phyloP scores from a whole-genome alignment of 805 yeast genomes.

The Saccharomycopsis synnaedendra region DNA sequence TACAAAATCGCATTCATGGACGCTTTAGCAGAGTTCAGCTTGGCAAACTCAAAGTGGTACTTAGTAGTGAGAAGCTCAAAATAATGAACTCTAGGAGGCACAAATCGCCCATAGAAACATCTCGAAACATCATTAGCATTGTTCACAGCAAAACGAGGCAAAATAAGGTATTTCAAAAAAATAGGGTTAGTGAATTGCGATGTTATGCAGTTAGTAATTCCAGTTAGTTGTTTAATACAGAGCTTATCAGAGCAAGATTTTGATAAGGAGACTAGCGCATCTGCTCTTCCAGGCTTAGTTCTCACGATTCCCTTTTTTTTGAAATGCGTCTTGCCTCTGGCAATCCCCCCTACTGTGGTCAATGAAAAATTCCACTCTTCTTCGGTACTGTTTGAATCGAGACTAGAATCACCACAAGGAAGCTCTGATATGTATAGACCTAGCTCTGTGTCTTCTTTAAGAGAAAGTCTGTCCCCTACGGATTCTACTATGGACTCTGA shows the following conservation, averaged over 20 bases:
- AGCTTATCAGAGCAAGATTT: conserved; percentile 89
- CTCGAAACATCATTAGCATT: background rate
- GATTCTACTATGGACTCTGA: too few relatives aligned
- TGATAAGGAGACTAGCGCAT: conserved; percentile 59
- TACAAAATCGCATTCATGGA: conserved; percentile 10
- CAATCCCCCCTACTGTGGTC: background rate
- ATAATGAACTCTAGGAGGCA: too few relatives aligned
- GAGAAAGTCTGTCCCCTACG: background rate
- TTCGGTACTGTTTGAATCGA: conserved; percentile 27
- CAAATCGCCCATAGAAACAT: conserved; percentile 2
- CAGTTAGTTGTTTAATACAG: conserved; percentile 46
- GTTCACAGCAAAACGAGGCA: conserved; percentile 25
- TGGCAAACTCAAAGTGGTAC: conserved; percentile 4
- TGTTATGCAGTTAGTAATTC: conserved; percentile 38
- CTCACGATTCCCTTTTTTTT: conserved; percentile 53
- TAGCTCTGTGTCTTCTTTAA: conserved; percentile 31
- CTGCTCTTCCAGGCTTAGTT: conserved; percentile 87
- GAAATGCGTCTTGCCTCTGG: conserved; percentile 59
- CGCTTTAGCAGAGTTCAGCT: background rate
- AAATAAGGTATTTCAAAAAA: conserved; percentile 37
- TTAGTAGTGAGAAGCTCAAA: background rate
- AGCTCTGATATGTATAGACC: conserved; percentile 60
- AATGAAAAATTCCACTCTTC: conserved; percentile 16
- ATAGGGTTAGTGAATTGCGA: conserved; percentile 24
- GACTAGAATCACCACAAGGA: conserved; percentile 89